Conservation (phyloP, 1,284 basidiomycete species). For the Cryptococcus sp. region DNA sequence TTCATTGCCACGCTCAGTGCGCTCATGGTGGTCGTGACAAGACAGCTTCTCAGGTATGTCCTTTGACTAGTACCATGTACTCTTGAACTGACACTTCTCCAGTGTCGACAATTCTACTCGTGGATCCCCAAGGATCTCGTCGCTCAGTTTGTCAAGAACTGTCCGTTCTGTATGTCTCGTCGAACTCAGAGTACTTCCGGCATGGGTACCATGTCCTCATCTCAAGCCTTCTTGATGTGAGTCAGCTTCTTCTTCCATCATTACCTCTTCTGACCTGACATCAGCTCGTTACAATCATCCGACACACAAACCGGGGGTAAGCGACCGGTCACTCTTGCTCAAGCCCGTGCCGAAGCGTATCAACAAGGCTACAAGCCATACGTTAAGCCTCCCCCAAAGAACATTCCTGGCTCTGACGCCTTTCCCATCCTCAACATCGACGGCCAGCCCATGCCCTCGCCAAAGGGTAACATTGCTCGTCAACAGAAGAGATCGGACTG, state of each 20-base stretch:
- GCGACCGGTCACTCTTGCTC: conserved; percentile 13
- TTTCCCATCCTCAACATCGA: background rate
- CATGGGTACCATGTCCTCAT: conserved; percentile 8
- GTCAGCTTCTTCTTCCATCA: conserved; percentile 2
- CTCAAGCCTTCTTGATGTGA: conserved; percentile 14
- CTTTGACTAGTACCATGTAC: background rate
- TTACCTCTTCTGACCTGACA: background rate
- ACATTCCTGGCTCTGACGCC: background rate
- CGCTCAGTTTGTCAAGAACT: conserved; percentile 66
- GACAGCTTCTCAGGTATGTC: conserved; percentile 49
- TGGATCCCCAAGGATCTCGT: conserved; percentile 77
- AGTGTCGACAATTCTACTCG: conserved; percentile 62
- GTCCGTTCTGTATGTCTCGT: conserved; percentile 57
- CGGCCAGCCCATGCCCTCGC: background rate
- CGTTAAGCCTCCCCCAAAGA: background rate
- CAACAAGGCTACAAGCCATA: conserved; percentile 15
- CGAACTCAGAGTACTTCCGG: background rate
- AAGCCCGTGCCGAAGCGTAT: conserved; percentile 16
- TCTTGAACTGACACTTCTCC: conserved; percentile 30
- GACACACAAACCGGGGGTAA: conserved; percentile 9
- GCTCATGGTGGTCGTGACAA: conserved; percentile 73
- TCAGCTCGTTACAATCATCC: conserved; percentile 12
- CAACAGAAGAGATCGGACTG: background rate
- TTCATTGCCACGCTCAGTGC: conserved; percentile 61
- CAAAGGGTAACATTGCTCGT: background rate